Evolutionary conservation across 2,329 filamentous ascomycete species (phyloP).

Genomic region (Aspergillus ustus): DNA sequence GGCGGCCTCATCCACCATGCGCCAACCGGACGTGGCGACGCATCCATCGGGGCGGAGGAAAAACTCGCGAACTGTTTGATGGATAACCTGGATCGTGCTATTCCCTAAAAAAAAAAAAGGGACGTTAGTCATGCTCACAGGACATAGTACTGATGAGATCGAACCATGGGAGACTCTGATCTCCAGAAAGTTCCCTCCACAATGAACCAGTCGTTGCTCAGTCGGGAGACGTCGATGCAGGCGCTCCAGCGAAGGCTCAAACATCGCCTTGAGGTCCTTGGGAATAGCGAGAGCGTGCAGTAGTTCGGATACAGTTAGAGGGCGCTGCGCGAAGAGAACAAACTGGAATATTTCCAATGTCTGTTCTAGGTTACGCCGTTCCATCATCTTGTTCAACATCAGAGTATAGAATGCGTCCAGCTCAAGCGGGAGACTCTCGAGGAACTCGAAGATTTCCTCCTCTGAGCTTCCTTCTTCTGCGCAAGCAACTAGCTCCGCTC

Average conservation of each 20-base stretch:
- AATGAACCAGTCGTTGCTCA: background rate
- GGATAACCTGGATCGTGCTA: slow-evolving; percentile 6
- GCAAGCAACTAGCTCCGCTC: too few species aligned
- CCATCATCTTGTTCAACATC: background rate
- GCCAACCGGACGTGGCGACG: too few species aligned
- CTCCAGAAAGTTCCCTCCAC: slow-evolving; percentile 10
- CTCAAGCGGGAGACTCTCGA: too few species aligned
- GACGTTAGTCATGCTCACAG: background rate
- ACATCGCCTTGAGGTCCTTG: background rate
- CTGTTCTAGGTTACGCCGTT: background rate
- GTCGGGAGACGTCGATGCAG: background rate
- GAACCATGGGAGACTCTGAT: background rate
- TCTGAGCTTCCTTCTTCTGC: too few species aligned
- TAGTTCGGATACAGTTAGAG: background rate
- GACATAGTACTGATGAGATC: background rate
- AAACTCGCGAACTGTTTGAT: slow-evolving; percentile 14
- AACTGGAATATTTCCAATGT: background rate
- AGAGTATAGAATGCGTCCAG: too few species aligned
- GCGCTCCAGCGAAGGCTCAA: background rate
- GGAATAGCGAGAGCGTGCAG: too few species aligned
- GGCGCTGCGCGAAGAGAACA: slow-evolving; percentile 6
- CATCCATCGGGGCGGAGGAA: background rate
- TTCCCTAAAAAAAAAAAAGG: background rate
- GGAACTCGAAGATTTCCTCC: too few species aligned
- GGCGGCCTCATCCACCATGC: too few species aligned